Percentiles rank a stretch among this genome's conserved stretches.
Evolutionary conservation across 768 basidiomycete genomes (phyloP).

Genomic region (Russula earlei): DNA sequence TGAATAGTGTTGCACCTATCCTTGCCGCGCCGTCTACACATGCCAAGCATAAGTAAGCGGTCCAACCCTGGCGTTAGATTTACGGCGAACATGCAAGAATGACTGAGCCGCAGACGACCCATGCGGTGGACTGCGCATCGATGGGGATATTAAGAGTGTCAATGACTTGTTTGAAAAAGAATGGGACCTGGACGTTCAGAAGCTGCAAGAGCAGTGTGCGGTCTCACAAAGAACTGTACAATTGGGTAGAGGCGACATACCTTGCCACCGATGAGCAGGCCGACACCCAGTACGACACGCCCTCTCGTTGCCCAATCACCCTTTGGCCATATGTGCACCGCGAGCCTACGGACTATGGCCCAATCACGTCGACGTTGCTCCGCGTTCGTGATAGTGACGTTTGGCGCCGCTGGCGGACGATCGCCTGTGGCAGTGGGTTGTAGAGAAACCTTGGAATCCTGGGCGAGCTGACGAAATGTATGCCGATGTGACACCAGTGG

Average conservation of each 20-base stretch:
- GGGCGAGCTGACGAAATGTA: background rate
- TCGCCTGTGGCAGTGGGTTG: background rate
- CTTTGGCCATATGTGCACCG: conserved; percentile 88
- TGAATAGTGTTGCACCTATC: conserved; percentile 81
- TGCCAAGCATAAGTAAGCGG: no score
- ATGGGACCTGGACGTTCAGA: conserved; percentile 96
- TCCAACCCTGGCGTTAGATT: background rate
- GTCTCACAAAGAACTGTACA: background rate
- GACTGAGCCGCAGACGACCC: conserved; percentile 84
- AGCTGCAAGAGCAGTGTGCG: conserved; percentile 40
- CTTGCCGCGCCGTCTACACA: conserved; percentile 79
- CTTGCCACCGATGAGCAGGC: conserved; percentile 76
- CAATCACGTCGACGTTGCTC: conserved; percentile 75
- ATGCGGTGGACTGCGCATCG: conserved; percentile 65
- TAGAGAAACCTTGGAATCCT: background rate
- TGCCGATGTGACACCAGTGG: background rate
- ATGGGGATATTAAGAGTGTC: conserved; percentile 84
- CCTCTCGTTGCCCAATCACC: conserved; percentile 73
- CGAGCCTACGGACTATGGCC: conserved; percentile 73
- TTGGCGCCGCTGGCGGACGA: background rate
- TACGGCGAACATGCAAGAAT: conserved; percentile 77
- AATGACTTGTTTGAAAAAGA: conserved; percentile 87
- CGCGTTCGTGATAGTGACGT: conserved; percentile 7
- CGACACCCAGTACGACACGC: conserved; percentile 76
- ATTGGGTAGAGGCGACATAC: conserved; percentile 33